Base-by-base conservation (phyloP, 805 yeast species). In the Helenozyma baotianmanensis region DNA sequence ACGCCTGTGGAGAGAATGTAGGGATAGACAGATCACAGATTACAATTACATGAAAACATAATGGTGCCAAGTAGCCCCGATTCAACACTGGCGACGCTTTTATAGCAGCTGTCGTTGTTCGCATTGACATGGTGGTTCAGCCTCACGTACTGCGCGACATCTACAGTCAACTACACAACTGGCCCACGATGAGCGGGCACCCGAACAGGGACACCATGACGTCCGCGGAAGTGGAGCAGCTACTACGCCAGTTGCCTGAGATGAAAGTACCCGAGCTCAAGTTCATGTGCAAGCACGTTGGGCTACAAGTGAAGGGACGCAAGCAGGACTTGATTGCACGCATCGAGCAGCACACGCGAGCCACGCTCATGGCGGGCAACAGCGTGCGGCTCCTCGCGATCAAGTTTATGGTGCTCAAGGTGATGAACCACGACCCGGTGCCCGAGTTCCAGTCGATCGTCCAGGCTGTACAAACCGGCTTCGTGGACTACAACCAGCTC, bases 1-100 rank as follows among this genome's bases (percentile, higher is more conserved):
- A 88, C 97, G 27, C 97, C 99, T n/a, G 97, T 92, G 42, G 96
- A 90, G 52, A 82, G 97, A 76, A 90, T 90, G 97, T 90, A 71
- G 64, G 23, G 14, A 19, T 13, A 10, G n/a, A n/a, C n/a, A n/a
- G n/a, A n/a, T n/a, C n/a, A n/a, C n/a, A n/a, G n/a, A n/a, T n/a
- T n/a, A n/a, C n/a, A n/a, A n/a, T n/a, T n/a, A n/a, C n/a, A n/a
- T n/a, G 19, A 17, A 17, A 17, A 5, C 19, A 17, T 17, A 17
- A 8, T 6, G 8, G 19, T 6, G 5, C 8, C 23, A 30, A 23
- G 15, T 6, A 9, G 15, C 27, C 33, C 10, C 32, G 22, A 14
- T 23, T 23, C 12, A 38, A 41, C 9, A 50, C 49, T 21, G 42
- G 70, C 40, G n/a, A n/a, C n/a, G n/a, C n/a, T n/a, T n/a, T n/a